Base-by-base conservation (phyloP, 768 basidiomycete species). In the Holtermannia corniformis region DNA sequence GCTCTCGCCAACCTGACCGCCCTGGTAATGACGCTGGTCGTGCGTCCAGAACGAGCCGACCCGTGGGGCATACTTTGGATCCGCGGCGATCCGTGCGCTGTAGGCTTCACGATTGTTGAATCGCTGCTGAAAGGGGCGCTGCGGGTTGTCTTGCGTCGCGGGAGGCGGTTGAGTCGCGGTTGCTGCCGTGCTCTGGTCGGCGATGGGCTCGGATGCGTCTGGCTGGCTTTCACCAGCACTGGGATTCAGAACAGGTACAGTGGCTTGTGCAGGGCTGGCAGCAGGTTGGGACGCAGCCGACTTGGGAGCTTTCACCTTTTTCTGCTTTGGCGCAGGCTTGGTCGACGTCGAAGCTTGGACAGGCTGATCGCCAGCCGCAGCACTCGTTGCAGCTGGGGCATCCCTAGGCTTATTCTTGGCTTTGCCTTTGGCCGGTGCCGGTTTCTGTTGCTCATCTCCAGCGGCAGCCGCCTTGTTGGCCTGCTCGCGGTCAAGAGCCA, bases 31-130 rank as follows among this genome's bases (percentile, higher is more conserved):
- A 44, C 91, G 83, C 69, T 93, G 90, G 70, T 95, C 91, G 67
- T 95, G 91, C 3, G 86, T 83, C 89, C 88, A 95, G 67, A 95
- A 95, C 57, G 84, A 84, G 50, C 91, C 91, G 21, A 92, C 85
- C 22, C 82, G 85, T 21, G 91, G 91, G 24, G 88, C 85, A 68
- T 83, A 90, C 1, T 87, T 86, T 1, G 91, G 90, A 68, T 95
- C 91, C 11, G 73, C 76, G 52, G 87, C 83, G 22, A 93, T 76
- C 25, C 84, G 82, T 58, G 86, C 80, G 57, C 87, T 83, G 72
- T 95, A 93, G 19, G 82, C 85, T 68, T 90, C 87, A 45, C 90
- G 85, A 37, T 60, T 62, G 83, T 86, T 21, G 80, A 78, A 53
- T 81, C 55, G 44, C 13, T 82, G 3, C 80, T 80, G 2, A 76